A percentile compares a stretch with the other conserved stretches of the same genome.
Conservation (phyloP, 768 basidiomycete species). For the Filobasidium floriforme region DNA sequence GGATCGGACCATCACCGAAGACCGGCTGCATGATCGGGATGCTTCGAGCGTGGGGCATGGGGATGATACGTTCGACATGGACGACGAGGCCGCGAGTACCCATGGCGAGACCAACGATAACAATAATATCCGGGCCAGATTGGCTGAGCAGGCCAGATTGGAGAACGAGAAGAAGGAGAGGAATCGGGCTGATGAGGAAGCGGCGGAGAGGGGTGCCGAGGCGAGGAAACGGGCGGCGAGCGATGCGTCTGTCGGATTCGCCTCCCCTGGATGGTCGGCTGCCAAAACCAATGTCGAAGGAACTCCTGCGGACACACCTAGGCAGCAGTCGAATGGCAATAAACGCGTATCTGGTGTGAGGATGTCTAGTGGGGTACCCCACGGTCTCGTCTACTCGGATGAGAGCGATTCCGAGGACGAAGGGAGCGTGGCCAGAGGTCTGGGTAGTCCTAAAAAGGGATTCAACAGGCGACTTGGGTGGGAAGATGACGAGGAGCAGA, state of each 20-base stretch:
- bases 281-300: not conserved
- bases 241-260: slow-evolving; percentile 17
- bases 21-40: slow-evolving; percentile 47
- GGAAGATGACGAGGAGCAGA: not conserved
- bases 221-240: slow-evolving; percentile 17
- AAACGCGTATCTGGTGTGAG: not conserved
- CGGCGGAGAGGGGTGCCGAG: slow-evolving; percentile 14
- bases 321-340: not conserved
- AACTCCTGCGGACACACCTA: not conserved
- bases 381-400: slow-evolving; percentile 48
- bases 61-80: slow-evolving; percentile 47
- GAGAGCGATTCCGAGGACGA: slow-evolving; percentile 52
- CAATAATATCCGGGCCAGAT: slow-evolving; percentile 24
- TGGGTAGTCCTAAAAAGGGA: slow-evolving; percentile 10
- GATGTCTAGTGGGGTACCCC: slow-evolving; percentile 18
- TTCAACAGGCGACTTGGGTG: not conserved
- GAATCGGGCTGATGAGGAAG: slow-evolving; percentile 32
- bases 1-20: slow-evolving; percentile 7
- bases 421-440: slow-evolving; percentile 37
- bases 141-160: slow-evolving; percentile 45
- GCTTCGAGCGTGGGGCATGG: slow-evolving; percentile 40
- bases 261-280: not conserved
- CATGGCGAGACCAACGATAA: slow-evolving; percentile 26
- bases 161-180: slow-evolving; percentile 42
- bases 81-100: slow-evolving; percentile 46